A percentile compares a stretch with the other conserved stretches of the same genome.
These are phyloP conservation scores for Fusarium sublunatum DNA, from an alignment of 2,329 filamentous ascomycete species.

Conservation along the genomic window DNA sequence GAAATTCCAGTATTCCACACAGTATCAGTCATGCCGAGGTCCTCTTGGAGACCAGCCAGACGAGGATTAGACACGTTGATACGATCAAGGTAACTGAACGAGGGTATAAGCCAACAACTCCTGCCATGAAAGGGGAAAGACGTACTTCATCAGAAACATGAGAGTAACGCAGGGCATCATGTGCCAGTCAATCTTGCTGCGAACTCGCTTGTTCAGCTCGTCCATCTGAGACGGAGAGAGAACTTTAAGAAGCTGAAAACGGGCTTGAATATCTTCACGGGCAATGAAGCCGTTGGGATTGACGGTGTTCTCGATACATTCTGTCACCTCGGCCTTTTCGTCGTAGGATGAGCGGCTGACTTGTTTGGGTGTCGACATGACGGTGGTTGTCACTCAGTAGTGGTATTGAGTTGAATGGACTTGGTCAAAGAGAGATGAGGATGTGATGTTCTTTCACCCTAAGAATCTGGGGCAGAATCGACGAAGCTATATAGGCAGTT, in stretches of 20 bases:
- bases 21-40: constrained; percentile 51
- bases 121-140: neutral
- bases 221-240: constrained; percentile 41
- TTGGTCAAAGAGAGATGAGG: neutral
- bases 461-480: constrained; percentile 7
- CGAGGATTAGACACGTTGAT: constrained; percentile 62
- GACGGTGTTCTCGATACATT: constrained; percentile 8
- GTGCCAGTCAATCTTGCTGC: constrained; percentile 49
- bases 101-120: neutral
- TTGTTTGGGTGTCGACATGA: constrained; percentile 4
- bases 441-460: neutral
- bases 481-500: constrained; percentile 9
- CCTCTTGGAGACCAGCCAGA: constrained; percentile 53
- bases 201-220: constrained; percentile 43
- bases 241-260: constrained; percentile 39
- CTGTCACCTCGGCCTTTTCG: constrained; percentile 17
- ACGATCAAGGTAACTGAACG: constrained; percentile 60
- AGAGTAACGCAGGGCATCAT: constrained; percentile 37
- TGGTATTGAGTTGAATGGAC: neutral
- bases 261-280: constrained; percentile 43
- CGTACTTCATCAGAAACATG: constrained; percentile 32
- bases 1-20: constrained; percentile 57
- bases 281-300: neutral
- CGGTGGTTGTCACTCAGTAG: neutral
- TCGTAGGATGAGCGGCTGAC: neutral